These are phyloP conservation scores for Curvularia verruculosa DNA, from an alignment of 2,329 filamentous ascomycete species.

Conservation along the genomic window DNA sequence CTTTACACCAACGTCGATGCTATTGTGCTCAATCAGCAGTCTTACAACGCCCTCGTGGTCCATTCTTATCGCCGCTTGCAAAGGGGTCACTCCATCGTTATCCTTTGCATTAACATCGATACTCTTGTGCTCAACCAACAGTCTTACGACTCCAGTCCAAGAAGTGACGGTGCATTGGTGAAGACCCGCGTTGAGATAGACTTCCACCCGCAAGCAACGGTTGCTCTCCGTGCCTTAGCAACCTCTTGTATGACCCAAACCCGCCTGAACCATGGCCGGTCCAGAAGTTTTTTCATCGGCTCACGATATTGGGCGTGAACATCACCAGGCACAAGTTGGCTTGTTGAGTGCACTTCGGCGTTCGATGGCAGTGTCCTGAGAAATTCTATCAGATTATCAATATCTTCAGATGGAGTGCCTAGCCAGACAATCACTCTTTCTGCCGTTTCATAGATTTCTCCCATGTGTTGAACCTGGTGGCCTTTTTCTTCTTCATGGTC, in stretches of 20 bases:
- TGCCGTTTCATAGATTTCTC: not conserved
- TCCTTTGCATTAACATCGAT: too few species aligned
- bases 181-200: not conserved
- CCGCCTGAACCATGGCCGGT: not conserved
- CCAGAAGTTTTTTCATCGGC: not conserved
- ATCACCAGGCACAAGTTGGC: not conserved
- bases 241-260: not conserved
- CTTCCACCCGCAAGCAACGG: not conserved
- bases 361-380: not conserved
- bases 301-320: not conserved
- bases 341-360: not conserved
- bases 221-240: not conserved
- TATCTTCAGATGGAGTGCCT: not conserved
- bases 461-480: slow-evolving; percentile 7
- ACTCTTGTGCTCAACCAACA: too few species aligned
- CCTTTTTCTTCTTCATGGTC: not conserved
- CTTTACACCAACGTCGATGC: too few species aligned
- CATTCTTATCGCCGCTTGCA: too few species aligned
- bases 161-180: not conserved
- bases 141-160: not conserved
- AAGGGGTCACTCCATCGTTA: too few species aligned
- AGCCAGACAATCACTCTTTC: not conserved
- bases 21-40: too few species aligned
- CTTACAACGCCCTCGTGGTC: too few species aligned
- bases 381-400: not conserved